These are phyloP conservation scores for Colletotrichum godetiae DNA, from an alignment of 2,329 filamentous ascomycete species.

Conservation along the genomic window DNA sequence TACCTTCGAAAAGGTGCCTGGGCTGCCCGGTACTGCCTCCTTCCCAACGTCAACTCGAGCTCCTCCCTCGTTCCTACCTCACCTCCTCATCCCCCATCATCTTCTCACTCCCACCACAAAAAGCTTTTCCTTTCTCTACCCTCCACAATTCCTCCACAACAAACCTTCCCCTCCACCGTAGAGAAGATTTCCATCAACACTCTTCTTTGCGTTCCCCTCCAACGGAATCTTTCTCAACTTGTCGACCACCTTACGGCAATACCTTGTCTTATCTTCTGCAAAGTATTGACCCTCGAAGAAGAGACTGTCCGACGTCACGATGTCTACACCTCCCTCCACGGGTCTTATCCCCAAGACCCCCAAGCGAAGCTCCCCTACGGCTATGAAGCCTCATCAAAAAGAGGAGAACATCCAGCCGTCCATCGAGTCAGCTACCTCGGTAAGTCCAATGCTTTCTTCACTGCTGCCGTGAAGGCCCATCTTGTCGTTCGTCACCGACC, in stretches of 20 bases:
- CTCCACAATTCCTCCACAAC: conserved; percentile 7
- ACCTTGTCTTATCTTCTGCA: conserved; percentile 28
- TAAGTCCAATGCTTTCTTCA: background rate
- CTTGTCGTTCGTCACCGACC: background rate
- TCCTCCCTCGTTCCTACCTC: conserved; percentile 8
- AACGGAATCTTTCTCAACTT: conserved; percentile 32
- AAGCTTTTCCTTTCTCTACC: conserved; percentile 5
- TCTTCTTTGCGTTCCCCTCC: conserved; percentile 14
- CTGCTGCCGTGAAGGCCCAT: background rate
- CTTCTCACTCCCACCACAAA: background rate
- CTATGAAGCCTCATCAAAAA: conserved; percentile 33
- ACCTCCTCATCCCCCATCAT: background rate
- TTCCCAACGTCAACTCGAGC: conserved; percentile 19
- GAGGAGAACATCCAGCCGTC: conserved; percentile 38
- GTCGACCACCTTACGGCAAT: conserved; percentile 29
- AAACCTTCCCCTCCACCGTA: conserved; percentile 8
- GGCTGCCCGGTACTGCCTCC: conserved; percentile 1
- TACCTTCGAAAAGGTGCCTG: background rate
- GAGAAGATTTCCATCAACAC: conserved; percentile 2
- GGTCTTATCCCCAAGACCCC: conserved; percentile 23
- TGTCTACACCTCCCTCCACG: conserved; percentile 31
- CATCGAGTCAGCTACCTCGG: conserved; percentile 2
- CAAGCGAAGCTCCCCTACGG: conserved; percentile 29
- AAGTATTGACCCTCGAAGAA: conserved; percentile 18
- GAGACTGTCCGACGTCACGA: conserved; percentile 11